Base-by-base conservation (phyloP, 2,329 filamentous ascomycete species). In the Hypoxylon sp. region DNA sequence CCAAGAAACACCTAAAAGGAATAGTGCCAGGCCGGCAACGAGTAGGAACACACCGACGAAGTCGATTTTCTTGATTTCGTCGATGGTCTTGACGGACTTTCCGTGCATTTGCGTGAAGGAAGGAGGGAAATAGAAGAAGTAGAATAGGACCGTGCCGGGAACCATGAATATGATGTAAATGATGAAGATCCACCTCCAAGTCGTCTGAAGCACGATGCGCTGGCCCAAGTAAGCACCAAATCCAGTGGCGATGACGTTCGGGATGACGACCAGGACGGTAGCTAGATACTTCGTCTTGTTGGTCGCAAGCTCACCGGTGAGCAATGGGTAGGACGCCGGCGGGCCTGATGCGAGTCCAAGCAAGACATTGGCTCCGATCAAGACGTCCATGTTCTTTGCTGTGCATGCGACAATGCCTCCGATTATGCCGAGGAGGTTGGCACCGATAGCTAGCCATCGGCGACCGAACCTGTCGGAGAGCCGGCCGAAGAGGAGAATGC, bases 1-100 rank as follows among this genome's bases (percentile, higher is more conserved):
- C 74, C 75, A 77, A 15, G 74, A 76, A 27, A 78, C 64, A 7
- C 75, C 76, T 3, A 78, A 64, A 21, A 78, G 62, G 62, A 78
- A 77, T 2, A 78, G 59, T 15, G 65, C 57, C 5, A 78, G 56
- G 7, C 76, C 75, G 32, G 73, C 68, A 4, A 68, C 60, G 21
- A 77, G 68, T 1, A 78, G 62, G 60, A 78, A 75, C 1, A 73
- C 62, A 15, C 76, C 76, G 47, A 74, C 44, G 32, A 67, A 78
- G 64, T 78, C 76, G 19, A 76, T 64, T 39, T 67, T 65, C 50
- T 63, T 62, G 29, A 73, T 37, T 29, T 72, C 65, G 11, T 71
- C 47, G 21, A 62, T 21, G 19, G 35, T 56, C 24, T 44, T 62
- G 11, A 50, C 48, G 2, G 52, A 29, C 42, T 67, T 67, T 19